These are phyloP conservation scores for Begonia loranthoides DNA, from an alignment of 306 rosid species.

Conservation along the genomic window DNA sequence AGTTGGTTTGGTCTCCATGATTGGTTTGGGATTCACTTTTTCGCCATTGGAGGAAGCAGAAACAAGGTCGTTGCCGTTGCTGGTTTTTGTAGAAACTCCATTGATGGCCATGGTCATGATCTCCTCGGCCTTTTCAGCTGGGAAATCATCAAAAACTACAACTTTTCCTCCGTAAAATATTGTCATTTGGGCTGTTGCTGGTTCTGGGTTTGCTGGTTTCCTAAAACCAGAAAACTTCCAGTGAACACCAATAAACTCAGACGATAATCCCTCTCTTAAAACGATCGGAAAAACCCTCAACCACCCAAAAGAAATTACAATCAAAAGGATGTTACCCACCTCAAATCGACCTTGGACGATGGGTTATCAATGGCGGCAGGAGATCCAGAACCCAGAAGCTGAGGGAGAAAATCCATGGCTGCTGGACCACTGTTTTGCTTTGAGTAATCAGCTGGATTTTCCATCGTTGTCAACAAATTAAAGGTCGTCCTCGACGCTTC, in stretches of 20 bases:
- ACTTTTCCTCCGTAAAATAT: constrained; percentile 60
- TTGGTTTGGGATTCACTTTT: neutral
- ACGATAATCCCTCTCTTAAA: no score
- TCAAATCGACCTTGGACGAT: constrained; percentile 23
- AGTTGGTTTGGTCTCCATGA: neutral
- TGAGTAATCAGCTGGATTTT: constrained; percentile 21
- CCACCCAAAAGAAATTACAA: no score
- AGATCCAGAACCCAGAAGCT: constrained; percentile 1
- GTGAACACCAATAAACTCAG: no score
- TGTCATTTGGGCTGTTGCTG: constrained; percentile 47
- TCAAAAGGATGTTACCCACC: constrained; percentile 13
- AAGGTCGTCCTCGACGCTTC: constrained; percentile 11
- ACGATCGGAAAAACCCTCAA: no score
- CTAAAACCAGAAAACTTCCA: constrained; percentile 7
- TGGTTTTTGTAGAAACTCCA: constrained; percentile 5
- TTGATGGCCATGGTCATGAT: constrained; percentile 56
- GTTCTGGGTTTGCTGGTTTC: constrained; percentile 13
- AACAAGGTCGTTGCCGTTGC: neutral
- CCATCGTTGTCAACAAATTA: constrained; percentile 33
- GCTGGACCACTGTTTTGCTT: neutral
- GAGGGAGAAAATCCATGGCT: constrained; percentile 25
- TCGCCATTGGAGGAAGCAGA: constrained; percentile 2
- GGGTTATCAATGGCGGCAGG: constrained; percentile 19
- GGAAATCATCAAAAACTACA: constrained; percentile 45
- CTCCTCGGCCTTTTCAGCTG: constrained; percentile 46